Evolutionary conservation across 345 rosid genomes (phyloP).

Genomic region (Pistacia vera): DNA sequence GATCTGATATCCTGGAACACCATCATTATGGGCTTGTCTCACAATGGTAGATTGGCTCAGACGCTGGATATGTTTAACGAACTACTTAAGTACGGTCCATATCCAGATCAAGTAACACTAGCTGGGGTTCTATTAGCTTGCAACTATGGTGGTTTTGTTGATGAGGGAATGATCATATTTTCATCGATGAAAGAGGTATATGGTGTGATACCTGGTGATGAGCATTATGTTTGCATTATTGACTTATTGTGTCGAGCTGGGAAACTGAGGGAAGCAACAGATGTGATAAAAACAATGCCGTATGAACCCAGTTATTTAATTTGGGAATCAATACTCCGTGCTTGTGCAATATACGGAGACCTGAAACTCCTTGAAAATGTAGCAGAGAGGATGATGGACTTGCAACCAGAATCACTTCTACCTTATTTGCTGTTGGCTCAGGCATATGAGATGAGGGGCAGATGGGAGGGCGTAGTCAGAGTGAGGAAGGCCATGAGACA

Average conservation of each 20-base stretch:
- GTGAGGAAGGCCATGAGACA: conserved; percentile 46
- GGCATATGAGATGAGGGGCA: conserved; percentile 55
- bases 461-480: conserved; percentile 65
- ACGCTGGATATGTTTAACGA: conserved; percentile 44
- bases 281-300: conserved; percentile 45
- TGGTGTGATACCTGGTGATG: conserved; percentile 43
- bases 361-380: conserved; percentile 39
- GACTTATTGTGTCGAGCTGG: conserved; percentile 53
- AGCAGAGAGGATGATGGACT: conserved; percentile 48
- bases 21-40: conserved; percentile 58
- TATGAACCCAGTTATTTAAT: conserved; percentile 42
- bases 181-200: conserved; percentile 49
- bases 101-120: conserved; percentile 61
- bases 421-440: conserved; percentile 52
- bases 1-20: conserved; percentile 78
- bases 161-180: conserved; percentile 53
- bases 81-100: conserved; percentile 38
- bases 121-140: conserved; percentile 67
- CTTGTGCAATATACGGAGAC: conserved; percentile 39
- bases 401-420: conserved; percentile 42
- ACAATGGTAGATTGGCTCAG: conserved; percentile 45
- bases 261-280: conserved; percentile 45
- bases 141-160: conserved; percentile 47
- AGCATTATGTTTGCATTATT: conserved; percentile 60
- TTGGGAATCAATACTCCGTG: conserved; percentile 49